These are phyloP conservation scores for Schoenoplectus triqueter DNA, from an alignment of 202 grass and related monocot genomes.

Conservation along the genomic window DNA sequence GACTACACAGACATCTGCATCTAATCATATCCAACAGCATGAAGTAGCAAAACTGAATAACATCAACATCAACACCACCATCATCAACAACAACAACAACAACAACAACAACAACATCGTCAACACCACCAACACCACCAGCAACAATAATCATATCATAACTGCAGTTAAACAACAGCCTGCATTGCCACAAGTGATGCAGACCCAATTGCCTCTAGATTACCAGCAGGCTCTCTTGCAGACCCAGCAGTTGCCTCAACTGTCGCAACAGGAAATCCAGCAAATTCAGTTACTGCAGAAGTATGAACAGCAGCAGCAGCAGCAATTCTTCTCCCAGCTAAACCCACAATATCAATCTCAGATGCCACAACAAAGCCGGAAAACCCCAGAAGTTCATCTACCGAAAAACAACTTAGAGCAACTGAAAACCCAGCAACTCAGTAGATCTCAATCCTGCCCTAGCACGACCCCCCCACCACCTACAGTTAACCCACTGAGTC, in stretches of 20 bases:
- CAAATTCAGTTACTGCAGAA: conserved; percentile 53
- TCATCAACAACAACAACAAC: conserved; percentile 20
- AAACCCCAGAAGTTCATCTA: conserved; percentile 70
- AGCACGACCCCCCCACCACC: conserved; percentile 52
- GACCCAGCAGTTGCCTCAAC: conserved; percentile 59
- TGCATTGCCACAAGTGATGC: conserved; percentile 49
- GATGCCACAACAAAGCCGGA: conserved; percentile 71
- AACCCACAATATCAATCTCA: conserved; percentile 76
- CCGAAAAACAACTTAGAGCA: conserved; percentile 46
- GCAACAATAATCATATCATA: conserved; percentile 42
- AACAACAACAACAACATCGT: not conserved
- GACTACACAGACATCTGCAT: conserved; percentile 65
- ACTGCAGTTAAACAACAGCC: conserved; percentile 59
- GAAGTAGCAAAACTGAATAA: conserved; percentile 61
- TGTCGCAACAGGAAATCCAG: conserved; percentile 39
- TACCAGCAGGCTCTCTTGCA: conserved; percentile 79
- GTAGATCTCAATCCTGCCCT: conserved; percentile 65
- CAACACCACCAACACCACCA: too few relatives aligned
- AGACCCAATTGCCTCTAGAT: conserved; percentile 65
- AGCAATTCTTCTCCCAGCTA: conserved; percentile 72
- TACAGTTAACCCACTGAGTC: conserved; percentile 59
- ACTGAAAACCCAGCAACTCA: conserved; percentile 61
- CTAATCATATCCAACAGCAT: conserved; percentile 68
- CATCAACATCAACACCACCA: not conserved
- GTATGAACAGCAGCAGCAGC: conserved; percentile 74